Evolutionary conservation across 371 early-diverging fungal genomes (phyloP).

Genomic region (Rhizopus arrhizus): DNA sequence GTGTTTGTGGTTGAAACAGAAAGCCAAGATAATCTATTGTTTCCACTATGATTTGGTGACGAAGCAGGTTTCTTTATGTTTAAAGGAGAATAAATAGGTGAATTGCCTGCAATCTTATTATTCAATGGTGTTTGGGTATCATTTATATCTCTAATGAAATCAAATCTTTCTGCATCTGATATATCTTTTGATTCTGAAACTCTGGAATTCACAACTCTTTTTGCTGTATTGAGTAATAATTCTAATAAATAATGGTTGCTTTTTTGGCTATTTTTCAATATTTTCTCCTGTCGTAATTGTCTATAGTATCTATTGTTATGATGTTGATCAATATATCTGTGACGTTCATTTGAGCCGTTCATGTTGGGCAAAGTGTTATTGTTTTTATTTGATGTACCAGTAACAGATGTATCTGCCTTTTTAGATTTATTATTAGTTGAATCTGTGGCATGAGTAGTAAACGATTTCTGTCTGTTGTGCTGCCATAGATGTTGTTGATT

Average conservation of each 20-base stretch:
- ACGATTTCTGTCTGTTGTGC: conserved; percentile 20
- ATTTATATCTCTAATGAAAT: conserved; percentile 1
- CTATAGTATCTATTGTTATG: conserved; percentile 1
- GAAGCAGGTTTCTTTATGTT: background rate
- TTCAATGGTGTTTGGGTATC: background rate
- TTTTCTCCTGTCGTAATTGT: conserved; percentile 5
- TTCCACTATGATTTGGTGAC: background rate
- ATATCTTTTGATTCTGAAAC: conserved; percentile 31
- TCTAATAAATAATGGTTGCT: conserved; percentile 23
- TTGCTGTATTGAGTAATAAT: conserved; percentile 29
- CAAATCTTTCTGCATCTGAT: conserved; percentile 13
- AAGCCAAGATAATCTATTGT: conserved; percentile 20
- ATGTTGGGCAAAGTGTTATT: conserved; percentile 20
- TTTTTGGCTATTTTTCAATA: conserved; percentile 2
- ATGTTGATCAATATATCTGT: conserved; percentile 23
- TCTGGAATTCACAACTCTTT: conserved; percentile 41
- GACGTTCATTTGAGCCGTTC: background rate
- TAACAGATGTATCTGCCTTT: conserved; percentile 20
- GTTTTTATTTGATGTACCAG: conserved; percentile 31
- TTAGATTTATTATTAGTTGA: conserved; percentile 3
- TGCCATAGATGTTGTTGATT: conserved; percentile 20
- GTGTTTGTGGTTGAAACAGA: conserved; percentile 7
- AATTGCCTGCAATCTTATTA: background rate
- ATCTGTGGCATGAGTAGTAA: conserved; percentile 4
- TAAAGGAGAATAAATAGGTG: background rate